These are phyloP conservation scores for Mimosa bimucronata DNA, from an alignment of 306 rosid genomes.

Conservation along the genomic window DNA sequence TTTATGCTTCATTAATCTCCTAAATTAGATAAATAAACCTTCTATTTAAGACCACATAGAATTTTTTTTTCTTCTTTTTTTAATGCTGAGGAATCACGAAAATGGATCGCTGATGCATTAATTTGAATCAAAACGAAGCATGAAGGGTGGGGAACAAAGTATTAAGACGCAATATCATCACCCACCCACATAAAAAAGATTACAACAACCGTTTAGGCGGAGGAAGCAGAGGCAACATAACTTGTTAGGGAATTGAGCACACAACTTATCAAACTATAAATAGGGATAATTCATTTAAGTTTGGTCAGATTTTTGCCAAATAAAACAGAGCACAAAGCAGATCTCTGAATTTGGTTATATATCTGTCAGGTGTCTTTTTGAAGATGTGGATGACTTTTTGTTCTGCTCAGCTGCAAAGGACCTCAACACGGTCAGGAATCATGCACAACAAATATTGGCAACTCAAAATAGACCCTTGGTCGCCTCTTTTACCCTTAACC, in stretches of 20 bases:
- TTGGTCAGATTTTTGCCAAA: conserved; percentile 16
- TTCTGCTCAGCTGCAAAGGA: conserved; percentile 49
- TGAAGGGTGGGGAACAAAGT: background rate
- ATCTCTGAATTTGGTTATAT: conserved; percentile 16
- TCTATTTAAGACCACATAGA: too few species aligned
- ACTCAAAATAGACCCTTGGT: conserved; percentile 22
- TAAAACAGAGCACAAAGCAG: conserved; percentile 18
- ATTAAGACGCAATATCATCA: background rate
- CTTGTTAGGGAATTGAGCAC: background rate
- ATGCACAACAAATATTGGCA: conserved; percentile 43
- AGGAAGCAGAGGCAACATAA: background rate
- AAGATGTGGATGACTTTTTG: conserved; percentile 44
- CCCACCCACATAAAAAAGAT: background rate
- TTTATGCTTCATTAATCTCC: too few species aligned
- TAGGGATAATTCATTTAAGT: background rate
- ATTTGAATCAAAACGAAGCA: too few species aligned
- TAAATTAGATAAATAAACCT: too few species aligned
- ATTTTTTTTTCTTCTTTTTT: too few species aligned
- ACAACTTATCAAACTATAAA: conserved; percentile 29
- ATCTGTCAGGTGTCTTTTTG: conserved; percentile 46
- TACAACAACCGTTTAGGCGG: background rate
- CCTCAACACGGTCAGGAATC: conserved; percentile 59
- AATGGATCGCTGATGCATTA: too few species aligned
- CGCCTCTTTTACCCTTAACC: conserved; percentile 19
- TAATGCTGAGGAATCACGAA: too few species aligned